Percentiles rank a stretch among this genome's conserved stretches.
Conservation (phyloP, 495 filamentous ascomycete genomes). For the Staphylotrichum tortipilum region DNA sequence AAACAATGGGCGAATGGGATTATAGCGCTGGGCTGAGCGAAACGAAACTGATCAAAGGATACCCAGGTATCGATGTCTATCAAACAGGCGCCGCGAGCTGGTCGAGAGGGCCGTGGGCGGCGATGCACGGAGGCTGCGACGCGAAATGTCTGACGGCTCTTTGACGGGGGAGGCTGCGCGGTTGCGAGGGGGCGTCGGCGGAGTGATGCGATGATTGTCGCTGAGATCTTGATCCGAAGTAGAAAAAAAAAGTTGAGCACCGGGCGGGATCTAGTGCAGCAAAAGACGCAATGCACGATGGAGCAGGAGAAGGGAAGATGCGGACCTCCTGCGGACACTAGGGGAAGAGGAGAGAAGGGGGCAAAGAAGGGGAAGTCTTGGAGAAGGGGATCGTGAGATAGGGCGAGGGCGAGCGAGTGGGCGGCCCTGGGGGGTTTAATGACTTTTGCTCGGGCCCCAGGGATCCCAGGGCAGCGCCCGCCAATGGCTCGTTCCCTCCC, state of each 20-base stretch:
- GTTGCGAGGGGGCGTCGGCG: neutral
- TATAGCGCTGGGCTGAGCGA: slow-evolving; percentile 30
- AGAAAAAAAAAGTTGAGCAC: neutral
- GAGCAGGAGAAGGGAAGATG: slow-evolving; percentile 15
- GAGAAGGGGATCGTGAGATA: slow-evolving; percentile 26
- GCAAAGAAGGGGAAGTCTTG: slow-evolving; percentile 24
- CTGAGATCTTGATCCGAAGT: slow-evolving; percentile 16
- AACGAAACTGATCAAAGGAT: slow-evolving; percentile 35
- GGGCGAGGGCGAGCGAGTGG: slow-evolving; percentile 22
- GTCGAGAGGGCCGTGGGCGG: slow-evolving; percentile 13
- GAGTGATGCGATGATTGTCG: slow-evolving; percentile 18
- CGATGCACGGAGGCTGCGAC: slow-evolving; percentile 27
- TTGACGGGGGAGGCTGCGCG: slow-evolving; percentile 6
- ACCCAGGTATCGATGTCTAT: slow-evolving; percentile 26
- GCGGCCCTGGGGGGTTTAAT: slow-evolving; percentile 33
- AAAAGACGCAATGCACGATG: slow-evolving; percentile 6
- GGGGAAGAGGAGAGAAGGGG: slow-evolving; percentile 23
- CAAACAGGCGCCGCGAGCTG: slow-evolving; percentile 20
- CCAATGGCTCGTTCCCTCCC: neutral
- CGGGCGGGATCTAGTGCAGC: neutral
- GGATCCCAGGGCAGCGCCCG: neutral
- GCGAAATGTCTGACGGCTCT: slow-evolving; percentile 23
- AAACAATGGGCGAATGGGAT: slow-evolving; percentile 35
- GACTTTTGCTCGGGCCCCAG: slow-evolving; percentile 11
- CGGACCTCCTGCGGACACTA: slow-evolving; percentile 24